Percentiles rank a stretch among this genome's conserved stretches.
phyloP scores from a whole-genome alignment of 441 rosid species.

The Populus trichocarpa region DNA sequence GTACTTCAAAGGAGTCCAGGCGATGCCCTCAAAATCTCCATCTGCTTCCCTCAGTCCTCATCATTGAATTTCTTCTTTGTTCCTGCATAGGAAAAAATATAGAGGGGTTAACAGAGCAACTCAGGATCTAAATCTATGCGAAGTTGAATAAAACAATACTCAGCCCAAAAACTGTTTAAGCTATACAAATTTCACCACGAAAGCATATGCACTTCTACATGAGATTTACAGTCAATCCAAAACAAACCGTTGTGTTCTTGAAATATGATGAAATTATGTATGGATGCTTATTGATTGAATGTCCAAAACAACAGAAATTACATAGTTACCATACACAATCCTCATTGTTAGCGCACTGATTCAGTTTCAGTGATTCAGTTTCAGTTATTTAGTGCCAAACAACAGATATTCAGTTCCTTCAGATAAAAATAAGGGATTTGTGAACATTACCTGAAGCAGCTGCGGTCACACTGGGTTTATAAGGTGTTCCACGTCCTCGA shows the following conservation, averaged over 20 bases:
- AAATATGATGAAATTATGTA: not conserved
- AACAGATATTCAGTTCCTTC: not conserved
- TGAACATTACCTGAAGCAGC: constrained; percentile 36
- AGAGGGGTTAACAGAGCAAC: not conserved
- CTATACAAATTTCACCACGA: not conserved
- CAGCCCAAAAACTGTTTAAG: not conserved
- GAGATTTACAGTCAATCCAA: no score
- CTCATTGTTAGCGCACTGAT: not conserved
- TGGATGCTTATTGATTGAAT: not conserved
- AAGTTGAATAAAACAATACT: not conserved
- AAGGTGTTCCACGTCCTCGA: constrained; percentile 33
- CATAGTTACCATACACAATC: not conserved
- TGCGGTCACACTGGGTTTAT: constrained; percentile 40
- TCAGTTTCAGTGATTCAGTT: no score
- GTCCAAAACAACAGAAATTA: not conserved
- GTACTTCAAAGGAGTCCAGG: not conserved
- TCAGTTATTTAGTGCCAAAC: not conserved
- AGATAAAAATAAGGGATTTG: no score
- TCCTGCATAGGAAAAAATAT: constrained; percentile 31
- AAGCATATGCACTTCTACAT: not conserved
- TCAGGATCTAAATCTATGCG: not conserved
- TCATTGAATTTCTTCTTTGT: constrained; percentile 62
- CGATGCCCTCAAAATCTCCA: not conserved
- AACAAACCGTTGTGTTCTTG: not conserved
- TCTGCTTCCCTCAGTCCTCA: constrained; percentile 26